A percentile compares a stretch with the other conserved stretches of the same genome.
These are phyloP conservation scores for Mycena olivaceomarginata DNA, from an alignment of 768 basidiomycete genomes.

Conservation along the genomic window DNA sequence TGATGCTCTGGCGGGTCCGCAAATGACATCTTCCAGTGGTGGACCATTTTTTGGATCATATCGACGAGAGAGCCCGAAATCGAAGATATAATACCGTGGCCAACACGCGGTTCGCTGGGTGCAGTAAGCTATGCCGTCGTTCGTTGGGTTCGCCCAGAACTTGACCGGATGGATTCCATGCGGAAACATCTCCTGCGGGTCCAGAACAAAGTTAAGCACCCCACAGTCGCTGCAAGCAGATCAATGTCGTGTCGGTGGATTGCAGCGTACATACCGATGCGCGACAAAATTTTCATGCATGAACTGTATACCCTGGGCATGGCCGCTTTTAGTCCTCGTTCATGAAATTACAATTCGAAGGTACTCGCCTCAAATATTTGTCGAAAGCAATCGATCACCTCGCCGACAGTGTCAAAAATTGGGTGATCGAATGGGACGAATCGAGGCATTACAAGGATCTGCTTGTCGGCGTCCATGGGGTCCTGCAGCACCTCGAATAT, in stretches of 20 bases:
- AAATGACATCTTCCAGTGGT: conserved; percentile 10
- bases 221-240: conserved; percentile 14
- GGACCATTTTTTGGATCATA: conserved; percentile 9
- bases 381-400: conserved; percentile 45
- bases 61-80: conserved; percentile 46
- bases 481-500: conserved; percentile 29
- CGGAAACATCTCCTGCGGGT: conserved; percentile 8
- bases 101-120: conserved; percentile 23
- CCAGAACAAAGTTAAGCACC: neutral
- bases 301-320: conserved; percentile 15
- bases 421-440: conserved; percentile 31
- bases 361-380: conserved; percentile 46
- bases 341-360: no score
- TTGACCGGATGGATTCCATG: conserved; percentile 14
- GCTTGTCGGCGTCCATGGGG: conserved; percentile 4
- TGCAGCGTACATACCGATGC: conserved; percentile 30
- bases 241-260: no score
- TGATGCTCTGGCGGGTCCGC: neutral
- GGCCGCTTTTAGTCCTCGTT: neutral
- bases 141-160: neutral
- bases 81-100: conserved; percentile 53
- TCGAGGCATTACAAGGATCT: conserved; percentile 47
- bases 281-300: conserved; percentile 33
- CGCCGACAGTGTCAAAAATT: conserved; percentile 45
- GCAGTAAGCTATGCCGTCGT: neutral